Evolutionary conservation across 2,329 filamentous ascomycete species (phyloP), one percentile per base, ranked within the genome.

Genomic region (Orbilia ellipsospora): DNA sequence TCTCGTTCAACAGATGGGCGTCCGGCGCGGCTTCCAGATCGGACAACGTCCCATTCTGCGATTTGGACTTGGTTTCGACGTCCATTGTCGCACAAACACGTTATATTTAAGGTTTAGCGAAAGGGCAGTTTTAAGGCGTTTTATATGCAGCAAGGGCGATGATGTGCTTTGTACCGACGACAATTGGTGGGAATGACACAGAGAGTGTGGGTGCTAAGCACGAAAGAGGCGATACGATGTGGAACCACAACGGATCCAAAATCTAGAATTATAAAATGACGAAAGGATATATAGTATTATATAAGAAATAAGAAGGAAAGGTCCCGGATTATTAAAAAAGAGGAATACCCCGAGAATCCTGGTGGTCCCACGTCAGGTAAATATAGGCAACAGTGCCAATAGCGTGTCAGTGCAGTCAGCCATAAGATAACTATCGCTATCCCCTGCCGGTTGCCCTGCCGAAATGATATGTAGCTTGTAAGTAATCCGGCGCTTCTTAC

Each of bases 1-100:
- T 54, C 10, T 75, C 54, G 59, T 75, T 75, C 51, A 75, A n/a
- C 60, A 75, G 36, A 69, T 75, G 72, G n/a, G 72, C 72, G 48
- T 75, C 72, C 23, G 72, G 59, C 23, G 69, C 40, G 15, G 72
- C 72, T 18, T 75, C 72, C n/a, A 75, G 26, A 36, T 75, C 72
- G 2, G 72, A 28, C 7, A 56, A 10, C 20, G 56, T 57, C 23
- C 64, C 57, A 61, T 59, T 56, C 2, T 68, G 45, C 23, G 45
- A 50, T 23, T 68, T 26, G 15, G 59, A 23, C 44, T 64, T 68
- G 5, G 57, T 26, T 54, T 56, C 61, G 31, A 36, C 31, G 26
- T 59, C 54, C 63, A 64, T 68, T 28, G 54, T 50, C 20, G 42
- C 20, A 45, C 48, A 52, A 18, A 52, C 48, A 52, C 44, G 15